Percentiles rank a stretch among this genome's conserved stretches.
phyloP scores from a whole-genome alignment of 345 rosid genomes.

The Linum trigynum region DNA sequence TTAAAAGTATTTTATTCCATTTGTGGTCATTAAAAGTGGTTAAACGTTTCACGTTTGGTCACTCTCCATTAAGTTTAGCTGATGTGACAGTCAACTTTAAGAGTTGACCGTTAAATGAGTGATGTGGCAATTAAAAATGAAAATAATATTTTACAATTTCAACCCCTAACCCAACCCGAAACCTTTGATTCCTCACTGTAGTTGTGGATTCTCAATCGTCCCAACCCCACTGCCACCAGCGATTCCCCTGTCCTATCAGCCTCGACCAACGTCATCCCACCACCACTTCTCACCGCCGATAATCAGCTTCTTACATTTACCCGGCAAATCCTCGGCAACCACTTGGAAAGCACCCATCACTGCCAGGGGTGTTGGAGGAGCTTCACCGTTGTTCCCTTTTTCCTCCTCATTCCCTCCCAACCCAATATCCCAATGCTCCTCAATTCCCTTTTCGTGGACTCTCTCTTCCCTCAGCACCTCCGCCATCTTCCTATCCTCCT shows the following conservation, averaged over 20 bases:
- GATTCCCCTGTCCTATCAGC: too few relatives aligned
- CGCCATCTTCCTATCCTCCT: constrained; percentile 79
- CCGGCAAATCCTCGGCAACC: constrained; percentile 18
- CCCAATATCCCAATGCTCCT: constrained; percentile 5
- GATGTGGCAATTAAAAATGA: too few relatives aligned
- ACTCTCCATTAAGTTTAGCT: too few relatives aligned
- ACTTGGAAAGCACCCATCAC: neutral
- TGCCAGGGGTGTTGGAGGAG: constrained; percentile 8
- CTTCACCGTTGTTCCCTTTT: constrained; percentile 17
- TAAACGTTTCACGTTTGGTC: too few relatives aligned
- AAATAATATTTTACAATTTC: too few relatives aligned
- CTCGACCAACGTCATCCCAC: constrained; percentile 12
- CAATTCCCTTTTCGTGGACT: constrained; percentile 34
- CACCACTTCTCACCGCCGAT: constrained; percentile 8
- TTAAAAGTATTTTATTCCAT: too few relatives aligned
- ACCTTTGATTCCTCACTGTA: constrained; percentile 78
- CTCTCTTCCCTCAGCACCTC: constrained; percentile 77
- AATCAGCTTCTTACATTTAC: constrained; percentile 23
- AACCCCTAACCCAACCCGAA: constrained; percentile 19
- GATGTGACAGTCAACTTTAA: too few relatives aligned
- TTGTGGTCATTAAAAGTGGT: too few relatives aligned
- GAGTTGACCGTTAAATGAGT: too few relatives aligned
- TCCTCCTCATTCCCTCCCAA: constrained; percentile 17
- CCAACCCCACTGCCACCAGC: neutral
- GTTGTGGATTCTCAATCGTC: constrained; percentile 59